Evolutionary conservation across 208 protist species (phyloP).

Genomic region (Phytomonas sp.): DNA sequence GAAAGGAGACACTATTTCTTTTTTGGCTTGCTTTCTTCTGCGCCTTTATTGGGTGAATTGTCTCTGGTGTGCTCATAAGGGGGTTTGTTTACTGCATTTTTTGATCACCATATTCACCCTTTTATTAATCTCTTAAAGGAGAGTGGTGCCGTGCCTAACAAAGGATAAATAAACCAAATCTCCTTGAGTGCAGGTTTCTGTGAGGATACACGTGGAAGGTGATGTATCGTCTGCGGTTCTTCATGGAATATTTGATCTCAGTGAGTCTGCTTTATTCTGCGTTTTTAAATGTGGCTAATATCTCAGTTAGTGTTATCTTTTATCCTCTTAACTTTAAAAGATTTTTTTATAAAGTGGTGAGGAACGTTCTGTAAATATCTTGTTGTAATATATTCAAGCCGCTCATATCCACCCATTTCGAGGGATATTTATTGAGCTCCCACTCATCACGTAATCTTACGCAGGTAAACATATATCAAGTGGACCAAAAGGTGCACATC

Average conservation of each 20-base stretch:
- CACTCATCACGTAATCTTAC: not conserved
- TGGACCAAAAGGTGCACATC: not conserved
- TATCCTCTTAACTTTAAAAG: not conserved
- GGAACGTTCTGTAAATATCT: not conserved
- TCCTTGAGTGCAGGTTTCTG: not conserved
- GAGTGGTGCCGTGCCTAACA: not conserved
- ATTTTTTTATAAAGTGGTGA: not conserved
- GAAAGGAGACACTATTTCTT: not conserved
- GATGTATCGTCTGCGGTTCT: not conserved
- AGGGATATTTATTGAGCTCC: not conserved
- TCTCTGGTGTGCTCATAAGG: not conserved
- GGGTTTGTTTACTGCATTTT: not conserved
- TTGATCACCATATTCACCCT: conserved; percentile 8
- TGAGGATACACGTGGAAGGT: not conserved
- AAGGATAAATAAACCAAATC: not conserved
- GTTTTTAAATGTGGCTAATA: not conserved
- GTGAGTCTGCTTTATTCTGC: not conserved
- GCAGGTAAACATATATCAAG: not conserved
- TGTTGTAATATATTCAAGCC: not conserved
- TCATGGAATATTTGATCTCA: not conserved
- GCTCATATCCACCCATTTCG: not conserved
- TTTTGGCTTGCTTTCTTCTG: not conserved
- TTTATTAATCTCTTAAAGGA: not conserved
- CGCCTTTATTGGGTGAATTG: not conserved
- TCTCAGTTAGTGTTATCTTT: not conserved